A percentile compares a stretch with the other conserved stretches of the same genome.
Evolutionary conservation across 352 stramenopile genomes (phyloP).

Genomic region (Salisapilia sapeloensis): DNA sequence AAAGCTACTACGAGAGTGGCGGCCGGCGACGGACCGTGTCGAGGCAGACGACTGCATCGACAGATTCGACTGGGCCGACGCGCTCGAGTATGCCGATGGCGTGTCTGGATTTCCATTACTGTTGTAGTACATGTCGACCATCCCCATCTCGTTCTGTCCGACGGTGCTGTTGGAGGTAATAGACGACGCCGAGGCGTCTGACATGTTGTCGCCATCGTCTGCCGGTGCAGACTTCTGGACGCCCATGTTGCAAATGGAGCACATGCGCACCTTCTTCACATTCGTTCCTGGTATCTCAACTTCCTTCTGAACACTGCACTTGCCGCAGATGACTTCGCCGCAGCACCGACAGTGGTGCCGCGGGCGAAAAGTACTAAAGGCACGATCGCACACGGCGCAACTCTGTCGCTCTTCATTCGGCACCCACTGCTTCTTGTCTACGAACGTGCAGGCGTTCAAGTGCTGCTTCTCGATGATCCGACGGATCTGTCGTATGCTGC

Average conservation of each 20-base stretch:
- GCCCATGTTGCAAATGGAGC: constrained; percentile 71
- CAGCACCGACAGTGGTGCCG: constrained; percentile 77
- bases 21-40: constrained; percentile 33
- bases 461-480: constrained; percentile 76
- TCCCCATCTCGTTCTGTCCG: constrained; percentile 73
- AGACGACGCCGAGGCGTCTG: constrained; percentile 58
- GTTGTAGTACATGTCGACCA: constrained; percentile 68
- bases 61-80: constrained; percentile 56
- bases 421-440: constrained; percentile 73
- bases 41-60: constrained; percentile 65
- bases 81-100: constrained; percentile 56
- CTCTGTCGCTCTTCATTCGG: constrained; percentile 49
- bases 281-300: constrained; percentile 67
- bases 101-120: constrained; percentile 29
- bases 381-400: constrained; percentile 56
- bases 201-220: constrained; percentile 25
- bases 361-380: constrained; percentile 62
- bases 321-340: constrained; percentile 78
- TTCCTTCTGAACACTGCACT: constrained; percentile 70
- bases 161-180: constrained; percentile 65
- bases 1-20: too few relatives aligned
- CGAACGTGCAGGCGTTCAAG: constrained; percentile 71
- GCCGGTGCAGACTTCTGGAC: constrained; percentile 34
- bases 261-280: constrained; percentile 73
- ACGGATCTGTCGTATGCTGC: constrained; percentile 57